phyloP scores from a whole-genome alignment of 306 rosid genomes.

The Fragaria ananassa region DNA sequence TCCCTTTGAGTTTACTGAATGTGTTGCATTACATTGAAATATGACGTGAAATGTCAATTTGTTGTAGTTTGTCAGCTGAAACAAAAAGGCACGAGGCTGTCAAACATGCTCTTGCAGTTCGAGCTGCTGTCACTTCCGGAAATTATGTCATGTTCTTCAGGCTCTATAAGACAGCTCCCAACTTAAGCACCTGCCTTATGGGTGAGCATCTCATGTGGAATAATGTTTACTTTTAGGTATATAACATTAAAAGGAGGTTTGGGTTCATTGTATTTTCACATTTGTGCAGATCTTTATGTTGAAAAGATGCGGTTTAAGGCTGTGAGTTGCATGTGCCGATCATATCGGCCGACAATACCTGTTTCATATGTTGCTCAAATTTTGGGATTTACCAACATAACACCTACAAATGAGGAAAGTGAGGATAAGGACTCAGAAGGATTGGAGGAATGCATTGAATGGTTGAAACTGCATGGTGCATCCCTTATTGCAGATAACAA shows the following conservation, averaged over 20 bases:
- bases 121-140: constrained; percentile 88
- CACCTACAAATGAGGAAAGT: constrained; percentile 39
- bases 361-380: constrained; percentile 77
- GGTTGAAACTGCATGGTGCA: constrained; percentile 96
- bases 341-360: constrained; percentile 85
- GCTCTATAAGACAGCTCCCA: constrained; percentile 84
- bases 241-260: not conserved
- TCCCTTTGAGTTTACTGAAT: not conserved
- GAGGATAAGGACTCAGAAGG: constrained; percentile 58
- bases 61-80: constrained; percentile 62
- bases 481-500: constrained; percentile 51
- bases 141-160: constrained; percentile 83
- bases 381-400: constrained; percentile 58
- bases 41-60: constrained; percentile 27
- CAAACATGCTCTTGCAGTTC: constrained; percentile 92
- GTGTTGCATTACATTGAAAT: constrained; percentile 8
- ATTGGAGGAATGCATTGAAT: constrained; percentile 79
- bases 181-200: constrained; percentile 84
- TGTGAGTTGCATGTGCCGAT: constrained; percentile 86
- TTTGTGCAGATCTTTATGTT: constrained; percentile 70
- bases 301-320: constrained; percentile 97
- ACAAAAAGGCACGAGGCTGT: constrained; percentile 78
- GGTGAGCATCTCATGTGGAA: constrained; percentile 45
- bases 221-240: not conserved
- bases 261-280: constrained; percentile 1